Evolutionary conservation across 306 rosid genomes (phyloP).

Genomic region (Clitoria ternatea): DNA sequence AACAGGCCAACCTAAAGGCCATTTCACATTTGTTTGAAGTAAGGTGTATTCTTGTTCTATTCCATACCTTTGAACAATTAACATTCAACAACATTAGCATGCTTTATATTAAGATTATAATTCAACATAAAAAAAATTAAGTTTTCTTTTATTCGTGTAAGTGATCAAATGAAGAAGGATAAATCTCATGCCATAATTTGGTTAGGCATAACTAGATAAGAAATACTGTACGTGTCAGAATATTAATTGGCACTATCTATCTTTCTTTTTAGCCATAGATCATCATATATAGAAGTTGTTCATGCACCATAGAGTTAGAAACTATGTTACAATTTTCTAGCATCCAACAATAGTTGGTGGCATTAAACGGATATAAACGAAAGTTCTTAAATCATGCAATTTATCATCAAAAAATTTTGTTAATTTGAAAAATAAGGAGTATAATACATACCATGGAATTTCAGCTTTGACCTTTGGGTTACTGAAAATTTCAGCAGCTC

Average conservation of each 20-base stretch:
- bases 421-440: neutral
- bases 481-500: constrained; percentile 82
- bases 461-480: constrained; percentile 70
- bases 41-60: constrained; percentile 99
- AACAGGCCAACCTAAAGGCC: constrained; percentile 99
- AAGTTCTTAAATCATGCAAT: neutral
- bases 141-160: constrained; percentile 9
- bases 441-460: constrained; percentile 69
- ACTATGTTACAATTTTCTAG: neutral
- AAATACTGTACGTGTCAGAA: neutral
- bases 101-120: constrained; percentile 14
- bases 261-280: neutral
- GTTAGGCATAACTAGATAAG: neutral
- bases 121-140: constrained; percentile 19
- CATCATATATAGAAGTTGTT: neutral
- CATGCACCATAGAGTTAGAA: neutral
- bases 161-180: constrained; percentile 6
- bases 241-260: neutral
- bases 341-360: neutral
- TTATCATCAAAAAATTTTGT: neutral
- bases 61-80: constrained; percentile 69
- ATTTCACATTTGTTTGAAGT: constrained; percentile 83
- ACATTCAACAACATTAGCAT: constrained; percentile 34
- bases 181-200: neutral
- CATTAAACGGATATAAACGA: neutral